Conservation (phyloP, 2,329 filamentous ascomycete species). For the Chaetothyriales sp. region DNA sequence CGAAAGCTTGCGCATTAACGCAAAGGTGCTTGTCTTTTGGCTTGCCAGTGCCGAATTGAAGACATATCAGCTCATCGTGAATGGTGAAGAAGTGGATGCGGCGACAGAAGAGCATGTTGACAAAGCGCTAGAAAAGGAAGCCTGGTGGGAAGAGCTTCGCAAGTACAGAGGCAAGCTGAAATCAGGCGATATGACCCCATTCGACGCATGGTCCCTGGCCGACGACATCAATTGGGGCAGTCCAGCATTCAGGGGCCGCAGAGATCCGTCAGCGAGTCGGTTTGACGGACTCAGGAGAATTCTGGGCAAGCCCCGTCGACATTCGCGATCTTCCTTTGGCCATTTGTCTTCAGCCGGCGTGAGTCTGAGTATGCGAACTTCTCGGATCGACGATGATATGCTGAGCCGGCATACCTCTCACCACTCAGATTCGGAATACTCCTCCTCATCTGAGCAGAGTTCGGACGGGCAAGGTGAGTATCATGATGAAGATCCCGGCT, state of each 20-base stretch:
- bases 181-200: constrained; percentile 22
- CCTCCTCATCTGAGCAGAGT: constrained; percentile 22
- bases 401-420: constrained; percentile 34
- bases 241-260: constrained; percentile 35
- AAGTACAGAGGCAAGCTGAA: constrained; percentile 23
- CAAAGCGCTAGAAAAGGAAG: constrained; percentile 51
- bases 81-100: constrained; percentile 44
- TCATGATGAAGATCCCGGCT: constrained; percentile 4
- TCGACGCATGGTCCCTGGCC: constrained; percentile 32
- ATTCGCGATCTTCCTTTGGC: constrained; percentile 29
- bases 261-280: constrained; percentile 29
- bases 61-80: constrained; percentile 64
- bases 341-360: constrained; percentile 41
- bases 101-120: constrained; percentile 48
- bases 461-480: constrained; percentile 10
- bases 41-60: constrained; percentile 57
- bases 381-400: constrained; percentile 50
- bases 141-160: constrained; percentile 71
- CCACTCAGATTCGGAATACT: constrained; percentile 32
- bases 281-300: constrained; percentile 47
- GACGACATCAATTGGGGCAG: constrained; percentile 38
- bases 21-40: constrained; percentile 66
- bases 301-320: constrained; percentile 43
- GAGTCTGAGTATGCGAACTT: constrained; percentile 60
- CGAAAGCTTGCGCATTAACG: constrained; percentile 68